phyloP scores from a whole-genome alignment of 2,329 filamentous ascomycete species.

The Cladosporium colombiae region DNA sequence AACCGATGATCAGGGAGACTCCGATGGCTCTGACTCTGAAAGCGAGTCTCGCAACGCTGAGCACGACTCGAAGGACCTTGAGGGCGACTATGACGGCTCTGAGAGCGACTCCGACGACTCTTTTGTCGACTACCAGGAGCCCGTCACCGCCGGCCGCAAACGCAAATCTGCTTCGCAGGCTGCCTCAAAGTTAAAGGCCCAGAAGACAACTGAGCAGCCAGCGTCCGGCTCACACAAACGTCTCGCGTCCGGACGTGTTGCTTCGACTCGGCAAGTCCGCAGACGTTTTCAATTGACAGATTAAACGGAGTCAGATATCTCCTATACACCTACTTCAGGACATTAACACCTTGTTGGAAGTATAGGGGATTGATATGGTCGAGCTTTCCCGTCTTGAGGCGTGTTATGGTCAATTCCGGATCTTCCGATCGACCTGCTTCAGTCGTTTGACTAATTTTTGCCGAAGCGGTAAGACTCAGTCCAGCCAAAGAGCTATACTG shows the following conservation, averaged over 20 bases:
- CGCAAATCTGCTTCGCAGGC: neutral
- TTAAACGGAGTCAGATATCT: neutral
- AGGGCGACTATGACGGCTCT: neutral
- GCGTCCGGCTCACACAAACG: neutral
- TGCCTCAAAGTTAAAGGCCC: neutral
- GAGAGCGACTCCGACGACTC: neutral
- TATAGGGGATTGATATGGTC: neutral
- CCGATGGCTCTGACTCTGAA: neutral
- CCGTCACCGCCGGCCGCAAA: neutral
- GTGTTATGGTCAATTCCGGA: neutral
- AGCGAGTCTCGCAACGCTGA: neutral
- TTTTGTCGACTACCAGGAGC: neutral
- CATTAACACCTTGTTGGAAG: too few relatives aligned
- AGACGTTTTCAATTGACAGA: neutral
- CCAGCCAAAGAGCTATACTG: neutral
- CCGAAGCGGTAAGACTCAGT: neutral
- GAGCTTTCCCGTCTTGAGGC: neutral
- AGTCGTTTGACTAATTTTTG: neutral
- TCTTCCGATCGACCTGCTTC: neutral
- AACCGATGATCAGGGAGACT: neutral
- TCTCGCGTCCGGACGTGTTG: neutral
- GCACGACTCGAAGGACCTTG: neutral
- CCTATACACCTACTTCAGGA: neutral
- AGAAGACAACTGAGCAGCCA: neutral
- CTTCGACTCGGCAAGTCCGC: neutral